These are phyloP conservation scores for Brassica nigra DNA, from an alignment of 345 rosid genomes.

Conservation along the genomic window DNA sequence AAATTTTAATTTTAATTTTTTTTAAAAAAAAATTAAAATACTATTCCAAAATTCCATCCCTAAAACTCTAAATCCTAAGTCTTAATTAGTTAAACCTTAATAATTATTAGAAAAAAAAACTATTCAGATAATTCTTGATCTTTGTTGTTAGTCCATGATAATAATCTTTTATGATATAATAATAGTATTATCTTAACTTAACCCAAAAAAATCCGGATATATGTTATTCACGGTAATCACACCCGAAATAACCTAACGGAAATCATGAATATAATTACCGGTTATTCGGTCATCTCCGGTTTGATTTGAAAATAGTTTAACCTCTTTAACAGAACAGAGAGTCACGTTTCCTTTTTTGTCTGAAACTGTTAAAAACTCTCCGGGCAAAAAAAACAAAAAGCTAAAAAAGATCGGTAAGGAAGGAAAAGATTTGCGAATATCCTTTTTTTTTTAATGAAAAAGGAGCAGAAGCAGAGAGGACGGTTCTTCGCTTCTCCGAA, in stretches of 20 bases:
- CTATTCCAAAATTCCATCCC: too few relatives aligned
- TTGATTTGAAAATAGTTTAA: background rate
- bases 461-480: constrained; percentile 3
- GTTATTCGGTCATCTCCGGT: background rate
- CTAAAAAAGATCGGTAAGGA: constrained; percentile 21
- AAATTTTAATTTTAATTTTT: too few relatives aligned
- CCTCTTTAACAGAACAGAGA: background rate
- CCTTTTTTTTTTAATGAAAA: constrained; percentile 30
- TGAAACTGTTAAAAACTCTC: constrained; percentile 23
- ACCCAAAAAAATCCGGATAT: background rate
- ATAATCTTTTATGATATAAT: background rate
- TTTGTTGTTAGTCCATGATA: background rate
- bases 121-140: background rate
- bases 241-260: background rate
- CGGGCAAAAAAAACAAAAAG: background rate
- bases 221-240: background rate
- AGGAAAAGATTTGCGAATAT: constrained; percentile 13
- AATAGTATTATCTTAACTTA: background rate
- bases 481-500: constrained; percentile 11
- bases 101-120: too few relatives aligned
- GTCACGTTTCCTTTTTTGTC: constrained; percentile 6
- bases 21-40: too few relatives aligned
- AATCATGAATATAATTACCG: background rate
- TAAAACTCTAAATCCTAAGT: too few relatives aligned
- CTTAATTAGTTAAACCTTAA: too few relatives aligned